These are phyloP conservation scores for Sodiomyces alkalinus DNA, from an alignment of 2,329 filamentous ascomycete species.

Conservation along the genomic window DNA sequence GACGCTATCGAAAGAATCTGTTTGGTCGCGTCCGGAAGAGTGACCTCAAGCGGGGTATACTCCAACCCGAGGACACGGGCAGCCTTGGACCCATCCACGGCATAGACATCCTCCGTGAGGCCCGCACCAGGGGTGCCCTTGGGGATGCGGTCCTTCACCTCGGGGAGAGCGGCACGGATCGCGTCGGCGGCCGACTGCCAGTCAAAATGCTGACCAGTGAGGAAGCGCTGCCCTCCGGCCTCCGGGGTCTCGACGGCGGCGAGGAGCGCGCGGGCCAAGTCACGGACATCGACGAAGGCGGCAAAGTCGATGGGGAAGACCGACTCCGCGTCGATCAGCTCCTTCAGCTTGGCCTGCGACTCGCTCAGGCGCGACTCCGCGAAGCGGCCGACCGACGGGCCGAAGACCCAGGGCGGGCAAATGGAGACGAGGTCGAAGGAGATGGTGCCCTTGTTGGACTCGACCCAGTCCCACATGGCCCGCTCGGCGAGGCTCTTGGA, in stretches of 20 bases:
- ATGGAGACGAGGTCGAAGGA: slow-evolving; percentile 27
- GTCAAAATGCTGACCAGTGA: slow-evolving; percentile 38
- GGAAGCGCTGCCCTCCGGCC: slow-evolving; percentile 23
- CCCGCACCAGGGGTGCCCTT: slow-evolving; percentile 6
- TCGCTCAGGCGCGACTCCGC: slow-evolving; percentile 13
- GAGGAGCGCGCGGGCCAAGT: slow-evolving; percentile 27
- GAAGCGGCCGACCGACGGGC: slow-evolving; percentile 25
- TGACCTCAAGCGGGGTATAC: slow-evolving; percentile 30
- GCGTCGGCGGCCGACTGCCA: slow-evolving; percentile 36
- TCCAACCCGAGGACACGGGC: slow-evolving; percentile 37
- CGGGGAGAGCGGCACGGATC: slow-evolving; percentile 37
- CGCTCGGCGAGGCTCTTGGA: slow-evolving; percentile 21
- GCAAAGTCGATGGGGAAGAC: slow-evolving; percentile 22
- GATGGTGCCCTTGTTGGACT: slow-evolving; percentile 17
- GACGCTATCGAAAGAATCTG: too few relatives aligned
- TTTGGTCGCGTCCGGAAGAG: slow-evolving; percentile 1
- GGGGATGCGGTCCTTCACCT: slow-evolving; percentile 15
- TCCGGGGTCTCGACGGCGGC: slow-evolving; percentile 21
- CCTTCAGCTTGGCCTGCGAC: slow-evolving; percentile 26
- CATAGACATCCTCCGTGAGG: slow-evolving; percentile 21
- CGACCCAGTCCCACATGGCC: slow-evolving; percentile 18
- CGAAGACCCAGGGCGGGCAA: slow-evolving; percentile 29
- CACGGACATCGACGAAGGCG: slow-evolving; percentile 28
- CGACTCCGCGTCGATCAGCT: slow-evolving; percentile 21
- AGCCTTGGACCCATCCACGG: slow-evolving; percentile 23